phyloP scores from a whole-genome alignment of 371 early-diverging fungal species.

The Mucor plumbeus region DNA sequence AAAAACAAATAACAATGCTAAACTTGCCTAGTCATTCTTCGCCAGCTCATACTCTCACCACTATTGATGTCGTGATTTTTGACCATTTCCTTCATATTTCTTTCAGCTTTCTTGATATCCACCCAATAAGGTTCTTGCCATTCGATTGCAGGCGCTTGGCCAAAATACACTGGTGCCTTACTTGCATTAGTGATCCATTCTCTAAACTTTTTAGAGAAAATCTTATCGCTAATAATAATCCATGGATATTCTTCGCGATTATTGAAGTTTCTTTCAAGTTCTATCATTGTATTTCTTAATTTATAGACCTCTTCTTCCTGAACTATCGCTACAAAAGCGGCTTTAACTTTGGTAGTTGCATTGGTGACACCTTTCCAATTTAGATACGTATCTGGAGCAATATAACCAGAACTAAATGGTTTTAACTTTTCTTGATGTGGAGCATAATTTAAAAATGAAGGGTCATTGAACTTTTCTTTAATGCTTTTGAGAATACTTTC shows the following conservation, averaged over 20 bases:
- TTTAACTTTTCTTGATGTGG: conserved; percentile 17
- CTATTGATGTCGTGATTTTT: conserved; percentile 8
- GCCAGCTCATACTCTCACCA: conserved; percentile 33
- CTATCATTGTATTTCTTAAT: conserved; percentile 36
- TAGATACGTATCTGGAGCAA: conserved; percentile 14
- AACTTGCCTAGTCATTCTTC: conserved; percentile 37
- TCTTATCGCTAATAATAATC: conserved; percentile 40
- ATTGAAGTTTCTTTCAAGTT: conserved; percentile 43
- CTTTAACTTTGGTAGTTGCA: conserved; percentile 23
- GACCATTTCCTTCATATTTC: conserved; percentile 18
- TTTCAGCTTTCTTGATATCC: conserved; percentile 35
- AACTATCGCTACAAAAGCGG: conserved; percentile 33
- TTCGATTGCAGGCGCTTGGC: conserved; percentile 30
- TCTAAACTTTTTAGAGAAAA: conserved; percentile 32
- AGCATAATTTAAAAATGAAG: background rate
- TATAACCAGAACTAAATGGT: background rate
- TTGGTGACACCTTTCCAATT: conserved; percentile 13
- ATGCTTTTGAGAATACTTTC: background rate
- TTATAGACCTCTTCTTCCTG: conserved; percentile 32
- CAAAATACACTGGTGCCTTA: conserved; percentile 36
- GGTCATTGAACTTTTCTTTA: background rate
- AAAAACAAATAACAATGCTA: conserved; percentile 4
- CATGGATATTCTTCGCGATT: conserved; percentile 39
- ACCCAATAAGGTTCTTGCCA: conserved; percentile 47
- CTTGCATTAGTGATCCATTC: conserved; percentile 22